Percentiles rank a stretch among this genome's conserved stretches.
phyloP scores from a whole-genome alignment of 2,329 filamentous ascomycete species.

The Trichoderma atrobrunneum region DNA sequence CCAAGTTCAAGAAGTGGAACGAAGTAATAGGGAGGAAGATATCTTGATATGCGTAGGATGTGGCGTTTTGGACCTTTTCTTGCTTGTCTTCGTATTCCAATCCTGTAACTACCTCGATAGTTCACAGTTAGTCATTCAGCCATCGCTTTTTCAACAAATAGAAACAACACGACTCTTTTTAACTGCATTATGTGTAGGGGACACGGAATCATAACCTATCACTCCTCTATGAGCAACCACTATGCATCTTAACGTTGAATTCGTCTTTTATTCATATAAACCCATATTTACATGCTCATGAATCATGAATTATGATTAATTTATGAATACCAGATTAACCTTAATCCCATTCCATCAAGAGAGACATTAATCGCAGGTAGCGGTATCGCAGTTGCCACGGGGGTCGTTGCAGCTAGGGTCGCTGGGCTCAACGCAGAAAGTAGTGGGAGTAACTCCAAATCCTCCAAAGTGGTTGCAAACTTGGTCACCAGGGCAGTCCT shows the following conservation, averaged over 20 bases:
- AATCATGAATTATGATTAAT: neutral
- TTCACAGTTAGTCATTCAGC: neutral
- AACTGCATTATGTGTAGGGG: no score
- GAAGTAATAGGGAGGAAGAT: constrained; percentile 6
- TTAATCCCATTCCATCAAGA: neutral
- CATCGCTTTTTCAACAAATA: neutral
- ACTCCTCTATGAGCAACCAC: neutral
- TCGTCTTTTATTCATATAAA: neutral
- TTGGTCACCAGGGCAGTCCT: constrained; percentile 13
- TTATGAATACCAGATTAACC: neutral
- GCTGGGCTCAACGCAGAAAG: constrained; percentile 13
- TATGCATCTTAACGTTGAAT: neutral
- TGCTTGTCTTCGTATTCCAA: neutral
- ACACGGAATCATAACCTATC: neutral
- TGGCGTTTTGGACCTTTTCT: neutral
- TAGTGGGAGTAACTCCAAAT: neutral
- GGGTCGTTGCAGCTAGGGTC: constrained; percentile 16
- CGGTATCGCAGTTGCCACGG: neutral
- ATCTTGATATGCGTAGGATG: neutral
- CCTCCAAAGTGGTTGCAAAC: constrained; percentile 18
- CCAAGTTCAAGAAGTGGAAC: constrained; percentile 8
- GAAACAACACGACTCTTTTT: neutral
- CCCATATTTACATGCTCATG: neutral
- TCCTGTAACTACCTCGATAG: neutral
- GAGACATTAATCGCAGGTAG: neutral